phyloP scores from a whole-genome alignment of 2,329 filamentous ascomycete genomes.

The Chalaropsis thielavioides region DNA sequence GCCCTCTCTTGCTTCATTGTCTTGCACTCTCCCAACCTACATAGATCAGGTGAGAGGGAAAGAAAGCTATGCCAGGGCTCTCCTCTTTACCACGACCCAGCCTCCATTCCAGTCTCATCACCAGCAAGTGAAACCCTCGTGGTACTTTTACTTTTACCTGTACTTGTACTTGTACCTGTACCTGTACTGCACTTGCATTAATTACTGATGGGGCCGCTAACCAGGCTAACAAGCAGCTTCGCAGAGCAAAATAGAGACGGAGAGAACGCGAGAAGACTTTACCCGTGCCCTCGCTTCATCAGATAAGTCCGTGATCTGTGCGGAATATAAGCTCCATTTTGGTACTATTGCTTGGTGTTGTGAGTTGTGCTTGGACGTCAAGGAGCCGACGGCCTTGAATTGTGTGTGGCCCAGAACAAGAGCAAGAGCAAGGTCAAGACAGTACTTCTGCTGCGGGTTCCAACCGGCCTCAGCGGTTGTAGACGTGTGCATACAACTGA shows the following conservation, averaged over 20 bases:
- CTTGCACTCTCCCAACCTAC: too few relatives aligned
- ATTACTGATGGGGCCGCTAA: not conserved
- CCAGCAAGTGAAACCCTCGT: too few relatives aligned
- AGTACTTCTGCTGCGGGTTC: too few relatives aligned
- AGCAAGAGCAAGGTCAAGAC: too few relatives aligned
- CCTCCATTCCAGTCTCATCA: too few relatives aligned
- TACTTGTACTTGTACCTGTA: too few relatives aligned
- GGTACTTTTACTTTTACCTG: too few relatives aligned
- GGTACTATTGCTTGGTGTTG: not conserved
- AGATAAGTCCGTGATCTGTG: not conserved
- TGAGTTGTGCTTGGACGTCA: not conserved
- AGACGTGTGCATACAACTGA: not conserved
- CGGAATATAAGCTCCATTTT: not conserved
- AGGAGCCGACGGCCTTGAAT: not conserved
- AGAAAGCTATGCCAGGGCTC: too few relatives aligned
- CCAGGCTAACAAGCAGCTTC: not conserved
- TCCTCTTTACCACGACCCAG: too few relatives aligned
- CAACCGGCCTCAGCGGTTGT: too few relatives aligned
- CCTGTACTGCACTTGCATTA: not conserved
- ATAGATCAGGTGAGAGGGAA: too few relatives aligned
- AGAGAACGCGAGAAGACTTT: not conserved
- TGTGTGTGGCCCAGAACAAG: not conserved
- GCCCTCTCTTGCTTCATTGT: too few relatives aligned
- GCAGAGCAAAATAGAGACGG: not conserved
- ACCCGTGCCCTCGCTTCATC: not conserved